These are phyloP conservation scores for Tylopilus vinaceipallidus DNA, from an alignment of 768 basidiomycete genomes.

Conservation along the genomic window DNA sequence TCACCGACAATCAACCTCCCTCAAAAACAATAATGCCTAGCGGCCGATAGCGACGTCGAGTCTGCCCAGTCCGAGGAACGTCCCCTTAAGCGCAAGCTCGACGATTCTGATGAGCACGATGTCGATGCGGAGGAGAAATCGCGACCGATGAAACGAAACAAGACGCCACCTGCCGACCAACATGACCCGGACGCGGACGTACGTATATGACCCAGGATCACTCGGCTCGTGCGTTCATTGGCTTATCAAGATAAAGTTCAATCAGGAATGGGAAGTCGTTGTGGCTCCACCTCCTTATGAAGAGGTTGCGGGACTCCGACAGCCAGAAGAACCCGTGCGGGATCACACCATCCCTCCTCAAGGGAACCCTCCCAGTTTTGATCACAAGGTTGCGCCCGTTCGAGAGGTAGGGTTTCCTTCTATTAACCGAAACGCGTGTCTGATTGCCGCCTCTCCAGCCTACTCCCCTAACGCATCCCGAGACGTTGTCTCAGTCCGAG, in stretches of 20 bases:
- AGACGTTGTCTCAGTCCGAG: not conserved
- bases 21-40: slow-evolving; percentile 27
- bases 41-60: slow-evolving; percentile 33
- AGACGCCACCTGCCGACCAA: slow-evolving; percentile 40
- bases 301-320: slow-evolving; percentile 11
- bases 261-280: slow-evolving; percentile 34
- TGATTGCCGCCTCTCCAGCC: slow-evolving; percentile 15
- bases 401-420: slow-evolving; percentile 15
- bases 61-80: slow-evolving; percentile 25
- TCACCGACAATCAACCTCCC: slow-evolving; percentile 30
- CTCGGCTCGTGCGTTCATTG: slow-evolving; percentile 5
- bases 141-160: slow-evolving; percentile 36
- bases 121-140: slow-evolving; percentile 30
- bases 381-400: slow-evolving; percentile 3
- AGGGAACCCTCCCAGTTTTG: not conserved
- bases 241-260: slow-evolving; percentile 22
- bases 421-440: not conserved
- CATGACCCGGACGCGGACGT: slow-evolving; percentile 29
- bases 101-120: slow-evolving; percentile 23
- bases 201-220: slow-evolving; percentile 13
- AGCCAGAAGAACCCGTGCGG: slow-evolving; percentile 8
- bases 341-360: slow-evolving; percentile 8
- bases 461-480: not conserved
- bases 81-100: slow-evolving; percentile 34
- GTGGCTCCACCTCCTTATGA: slow-evolving; percentile 32